Evolutionary conservation across 768 basidiomycete species (phyloP), one percentile per base, ranked within the genome.

Genomic region (Mycena haematopus): DNA sequence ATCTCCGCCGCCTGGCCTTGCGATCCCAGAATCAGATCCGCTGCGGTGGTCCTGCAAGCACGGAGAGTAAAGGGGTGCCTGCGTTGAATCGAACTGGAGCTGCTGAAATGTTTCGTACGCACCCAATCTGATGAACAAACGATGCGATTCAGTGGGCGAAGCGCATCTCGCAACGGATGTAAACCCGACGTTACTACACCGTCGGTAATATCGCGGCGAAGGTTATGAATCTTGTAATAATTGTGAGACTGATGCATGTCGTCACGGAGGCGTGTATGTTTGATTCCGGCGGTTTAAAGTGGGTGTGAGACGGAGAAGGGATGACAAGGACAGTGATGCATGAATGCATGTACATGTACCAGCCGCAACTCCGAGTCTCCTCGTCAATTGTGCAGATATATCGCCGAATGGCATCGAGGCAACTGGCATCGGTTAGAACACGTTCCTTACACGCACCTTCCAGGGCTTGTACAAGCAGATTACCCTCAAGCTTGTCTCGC

Each of bases 201-300:
- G 29, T 46, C 52, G 33, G 51, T 7, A 17, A 7, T 60, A 42
- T 49, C 46, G 45, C 36, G 54, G 60, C 44, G 54, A 33, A 49
- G 52, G 15, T 46, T n/a, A n/a, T n/a, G n/a, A n/a, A n/a, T n/a
- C n/a, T n/a, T 50, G 29, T 9, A 5, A 31, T 31, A 31, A 31
- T 31, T 31, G n/a, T n/a, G 36, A 53, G 17, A 27, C 52, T 46
- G 46, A 24, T 58, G 5, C 17, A 38, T 60, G 52, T 60, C 60
- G 54, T 49, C 53, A 56, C 31, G 54, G 46, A 56, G 54, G 36
- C 52, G 45, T 61, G 53, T 55, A 46, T 33, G 29, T 62, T n/a
- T 56, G 53, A 38, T 50, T 55, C 31, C 53, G 33, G 46, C 52
- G 15, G 21, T 21, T 9, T 29, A 27, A 17, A 44, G 35, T 8